A percentile compares a stretch with the other conserved stretches of the same genome.
Evolutionary conservation across 2,329 filamentous ascomycete genomes (phyloP).

Genomic region (Neofusicoccum laricinum): DNA sequence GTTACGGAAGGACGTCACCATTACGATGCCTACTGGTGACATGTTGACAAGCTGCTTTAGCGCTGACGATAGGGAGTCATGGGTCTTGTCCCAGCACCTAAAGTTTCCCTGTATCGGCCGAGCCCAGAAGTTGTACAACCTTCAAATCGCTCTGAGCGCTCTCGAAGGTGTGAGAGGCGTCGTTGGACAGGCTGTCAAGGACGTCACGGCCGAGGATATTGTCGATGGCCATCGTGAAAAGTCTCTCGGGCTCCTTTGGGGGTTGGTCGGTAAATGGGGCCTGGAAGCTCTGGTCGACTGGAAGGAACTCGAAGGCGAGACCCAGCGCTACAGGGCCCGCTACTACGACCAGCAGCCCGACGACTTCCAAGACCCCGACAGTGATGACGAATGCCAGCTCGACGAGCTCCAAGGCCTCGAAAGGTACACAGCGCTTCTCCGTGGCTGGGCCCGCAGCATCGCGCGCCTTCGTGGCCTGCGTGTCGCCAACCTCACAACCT

Average conservation of each 20-base stretch:
- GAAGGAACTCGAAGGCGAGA: constrained; percentile 53
- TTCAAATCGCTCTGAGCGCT: constrained; percentile 55
- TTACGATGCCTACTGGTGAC: constrained; percentile 46
- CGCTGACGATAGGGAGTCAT: constrained; percentile 35
- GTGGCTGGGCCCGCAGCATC: constrained; percentile 55
- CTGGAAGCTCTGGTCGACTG: constrained; percentile 55
- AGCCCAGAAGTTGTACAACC: constrained; percentile 58
- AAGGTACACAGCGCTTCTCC: constrained; percentile 45
- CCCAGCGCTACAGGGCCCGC: constrained; percentile 38
- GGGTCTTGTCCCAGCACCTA: constrained; percentile 55
- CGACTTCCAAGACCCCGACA: constrained; percentile 17
- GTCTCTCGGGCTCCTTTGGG: constrained; percentile 60
- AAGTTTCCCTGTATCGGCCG: constrained; percentile 57
- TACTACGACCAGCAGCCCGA: constrained; percentile 31
- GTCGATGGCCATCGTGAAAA: constrained; percentile 65
- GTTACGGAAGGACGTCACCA: constrained; percentile 39
- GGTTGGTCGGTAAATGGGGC: constrained; percentile 56
- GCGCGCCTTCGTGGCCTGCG: constrained; percentile 45
- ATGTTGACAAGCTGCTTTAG: constrained; percentile 37
- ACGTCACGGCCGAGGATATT: constrained; percentile 55
- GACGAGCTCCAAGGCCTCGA: constrained; percentile 29
- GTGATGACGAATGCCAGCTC: constrained; percentile 23
- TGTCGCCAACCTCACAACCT: constrained; percentile 56
- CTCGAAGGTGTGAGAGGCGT: constrained; percentile 45
- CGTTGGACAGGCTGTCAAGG: constrained; percentile 38